These are phyloP conservation scores for Ambrosiella cleistominuta DNA, from an alignment of 2,329 filamentous ascomycete species.

Conservation along the genomic window DNA sequence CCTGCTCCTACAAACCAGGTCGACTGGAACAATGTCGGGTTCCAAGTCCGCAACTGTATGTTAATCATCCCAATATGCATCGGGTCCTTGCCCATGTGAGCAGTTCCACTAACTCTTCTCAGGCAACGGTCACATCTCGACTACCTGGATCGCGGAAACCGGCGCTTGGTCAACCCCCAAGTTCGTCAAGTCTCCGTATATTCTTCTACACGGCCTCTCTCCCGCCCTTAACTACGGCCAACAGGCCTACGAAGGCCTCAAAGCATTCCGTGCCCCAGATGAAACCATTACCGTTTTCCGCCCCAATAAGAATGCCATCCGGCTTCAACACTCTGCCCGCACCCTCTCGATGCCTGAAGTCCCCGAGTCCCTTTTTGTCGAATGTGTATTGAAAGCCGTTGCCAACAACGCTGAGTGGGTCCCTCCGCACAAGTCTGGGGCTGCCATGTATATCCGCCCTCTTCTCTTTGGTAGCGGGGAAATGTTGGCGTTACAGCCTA, in stretches of 20 bases:
- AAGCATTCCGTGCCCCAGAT: conserved; percentile 73
- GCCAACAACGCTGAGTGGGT: conserved; percentile 79
- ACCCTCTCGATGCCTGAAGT: conserved; percentile 72
- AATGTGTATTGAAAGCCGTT: conserved; percentile 64
- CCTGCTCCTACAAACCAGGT: conserved; percentile 64
- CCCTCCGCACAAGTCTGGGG: conserved; percentile 73
- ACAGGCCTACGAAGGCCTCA: conserved; percentile 96
- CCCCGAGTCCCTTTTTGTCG: conserved; percentile 57
- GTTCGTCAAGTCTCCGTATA: conserved; percentile 68
- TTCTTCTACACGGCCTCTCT: conserved; percentile 86
- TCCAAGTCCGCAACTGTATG: conserved; percentile 75
- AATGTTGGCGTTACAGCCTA: conserved; percentile 70
- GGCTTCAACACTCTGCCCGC: conserved; percentile 69
- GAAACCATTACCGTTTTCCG: conserved; percentile 69
- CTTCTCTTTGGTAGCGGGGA: conserved; percentile 74
- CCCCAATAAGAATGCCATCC: conserved; percentile 63
- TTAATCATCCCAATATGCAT: not conserved
- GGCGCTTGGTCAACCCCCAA: conserved; percentile 60
- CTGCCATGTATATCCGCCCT: conserved; percentile 83
- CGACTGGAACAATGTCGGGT: conserved; percentile 88
- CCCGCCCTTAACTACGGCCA: conserved; percentile 93
- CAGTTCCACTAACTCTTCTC: not conserved
- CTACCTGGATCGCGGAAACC: conserved; percentile 57
- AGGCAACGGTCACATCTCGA: conserved; percentile 93
- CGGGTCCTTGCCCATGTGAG: not conserved